Evolutionary conservation across 805 yeast species (phyloP).

Genomic region (Allodekkera sacchari): DNA sequence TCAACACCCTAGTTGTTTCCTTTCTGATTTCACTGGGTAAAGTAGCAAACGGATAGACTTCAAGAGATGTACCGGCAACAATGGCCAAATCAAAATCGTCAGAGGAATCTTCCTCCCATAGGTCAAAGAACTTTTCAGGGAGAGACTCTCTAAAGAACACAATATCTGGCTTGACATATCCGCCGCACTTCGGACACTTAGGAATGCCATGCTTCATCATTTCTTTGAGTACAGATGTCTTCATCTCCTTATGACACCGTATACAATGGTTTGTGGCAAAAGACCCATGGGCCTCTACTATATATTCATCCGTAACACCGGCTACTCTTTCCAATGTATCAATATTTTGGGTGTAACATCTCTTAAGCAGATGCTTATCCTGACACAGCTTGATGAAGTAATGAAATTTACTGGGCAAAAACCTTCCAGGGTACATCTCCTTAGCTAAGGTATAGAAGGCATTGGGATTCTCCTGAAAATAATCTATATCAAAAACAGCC

Average conservation of each 20-base stretch:
- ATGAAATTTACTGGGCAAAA: slow-evolving; percentile 77
- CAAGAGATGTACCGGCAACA: slow-evolving; percentile 87
- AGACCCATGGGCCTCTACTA: slow-evolving; percentile 94
- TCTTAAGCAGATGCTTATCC: slow-evolving; percentile 48
- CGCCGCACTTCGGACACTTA: slow-evolving; percentile 55
- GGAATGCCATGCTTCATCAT: slow-evolving; percentile 33
- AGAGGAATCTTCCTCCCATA: slow-evolving; percentile 51
- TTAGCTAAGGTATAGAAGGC: slow-evolving; percentile 81
- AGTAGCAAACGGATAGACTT: slow-evolving; percentile 86
- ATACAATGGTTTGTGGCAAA: slow-evolving; percentile 82
- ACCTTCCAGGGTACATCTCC: slow-evolving; percentile 85
- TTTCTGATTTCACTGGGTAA: slow-evolving; percentile 58
- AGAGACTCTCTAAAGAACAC: slow-evolving; percentile 90
- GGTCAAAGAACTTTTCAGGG: slow-evolving; percentile 60
- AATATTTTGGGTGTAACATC: slow-evolving; percentile 88
- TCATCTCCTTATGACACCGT: slow-evolving; percentile 54
- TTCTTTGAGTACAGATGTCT: slow-evolving; percentile 34
- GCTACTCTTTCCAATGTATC: slow-evolving; percentile 87
- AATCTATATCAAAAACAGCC: slow-evolving; percentile 89
- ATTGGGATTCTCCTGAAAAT: slow-evolving; percentile 62
- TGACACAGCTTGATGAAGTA: slow-evolving; percentile 59
- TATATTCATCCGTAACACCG: slow-evolving; percentile 53
- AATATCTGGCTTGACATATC: slow-evolving; percentile 85
- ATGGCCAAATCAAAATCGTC: slow-evolving; percentile 58
- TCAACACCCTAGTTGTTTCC: slow-evolving; percentile 47